Evolutionary conservation across 2,329 filamentous ascomycete genomes (phyloP), one percentile per base, ranked within the genome.

Genomic region (Ophiostoma ips): DNA sequence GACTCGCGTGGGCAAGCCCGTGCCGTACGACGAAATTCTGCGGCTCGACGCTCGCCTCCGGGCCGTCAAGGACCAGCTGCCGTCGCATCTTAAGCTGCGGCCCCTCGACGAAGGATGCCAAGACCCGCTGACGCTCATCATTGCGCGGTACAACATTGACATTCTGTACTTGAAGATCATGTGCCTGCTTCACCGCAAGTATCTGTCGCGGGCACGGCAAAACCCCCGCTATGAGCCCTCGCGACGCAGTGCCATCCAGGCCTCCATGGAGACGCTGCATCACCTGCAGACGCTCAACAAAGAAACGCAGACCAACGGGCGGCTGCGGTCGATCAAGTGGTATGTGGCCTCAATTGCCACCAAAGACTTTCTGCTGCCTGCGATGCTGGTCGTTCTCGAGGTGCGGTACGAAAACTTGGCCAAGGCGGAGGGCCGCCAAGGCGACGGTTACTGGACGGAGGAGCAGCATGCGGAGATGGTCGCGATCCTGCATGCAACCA

Each of bases 121-220:
- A 44, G 89, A 95, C 58, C 81, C 94, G 16, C 80, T 92, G 63
- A 85, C 87, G 24, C 76, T 92, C 53, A 81, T 95, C 52, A 83
- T 94, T 69, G 84, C 89, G 48, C 81, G 89, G 28, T 89, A 88
- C 62, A 84, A 84, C 51, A 69, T 95, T 31, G 86, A 92, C 54
- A 82, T 92, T 46, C 68, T 95, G 5, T 94, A 88, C 61, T 81
- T 94, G 55, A 95, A 94, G 66, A 84, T 88, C 16, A 75, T 94
- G 58, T 94, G 87, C 59, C 77, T 95, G 19, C 75, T 98, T 36
- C 92, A 98, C 64, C 77, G 88, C 47, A 88, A 88, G 55, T 95
- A 92, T 63, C 75, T 95, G 52, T 72, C 77, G n/a, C 77, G 81
- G 52, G 85, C 88, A 5, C 73, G 84, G 45, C 77, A 84, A 52